Percentiles rank a stretch among this genome's conserved stretches.
These are phyloP conservation scores for Blastosporella zonata DNA, from an alignment of 1,284 basidiomycete genomes.

Conservation along the genomic window DNA sequence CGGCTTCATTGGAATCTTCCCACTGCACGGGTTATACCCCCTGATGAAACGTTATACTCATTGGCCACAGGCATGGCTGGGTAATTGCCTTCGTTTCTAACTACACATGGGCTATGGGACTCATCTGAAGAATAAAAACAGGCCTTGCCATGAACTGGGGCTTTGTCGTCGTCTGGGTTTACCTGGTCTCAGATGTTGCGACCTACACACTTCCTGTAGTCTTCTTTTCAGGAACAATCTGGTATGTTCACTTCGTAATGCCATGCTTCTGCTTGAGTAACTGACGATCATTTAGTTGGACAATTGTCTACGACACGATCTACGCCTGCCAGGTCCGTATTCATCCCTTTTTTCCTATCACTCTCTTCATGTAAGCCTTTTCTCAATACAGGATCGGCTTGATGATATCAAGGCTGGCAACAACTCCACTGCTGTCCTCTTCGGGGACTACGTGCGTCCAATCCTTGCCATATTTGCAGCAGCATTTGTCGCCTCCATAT, in stretches of 20 bases:
- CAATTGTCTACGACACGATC: constrained; percentile 53
- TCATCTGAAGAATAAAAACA: not conserved
- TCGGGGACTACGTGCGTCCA: constrained; percentile 39
- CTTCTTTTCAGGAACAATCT: constrained; percentile 16
- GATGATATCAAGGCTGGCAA: constrained; percentile 54
- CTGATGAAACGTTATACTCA: constrained; percentile 61
- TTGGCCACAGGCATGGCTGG: constrained; percentile 68
- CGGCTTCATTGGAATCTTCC: constrained; percentile 34
- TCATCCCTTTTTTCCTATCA: not conserved
- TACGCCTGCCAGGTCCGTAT: constrained; percentile 45
- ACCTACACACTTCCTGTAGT: constrained; percentile 10
- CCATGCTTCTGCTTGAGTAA: not conserved
- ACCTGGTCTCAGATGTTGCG: constrained; percentile 27
- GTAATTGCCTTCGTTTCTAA: constrained; percentile 23
- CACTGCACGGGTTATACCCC: constrained; percentile 50
- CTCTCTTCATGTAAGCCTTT: not conserved
- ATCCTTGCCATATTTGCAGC: constrained; percentile 43
- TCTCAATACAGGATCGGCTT: constrained; percentile 32
- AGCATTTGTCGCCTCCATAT: constrained; percentile 31
- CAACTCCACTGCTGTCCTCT: constrained; percentile 54
- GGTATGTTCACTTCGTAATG: not conserved
- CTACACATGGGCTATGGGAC: not conserved
- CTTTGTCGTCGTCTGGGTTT: constrained; percentile 28
- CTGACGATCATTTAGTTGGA: constrained; percentile 33
- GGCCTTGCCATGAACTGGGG: constrained; percentile 31